phyloP scores from a whole-genome alignment of 1,139 yeast species.

The Yamadazyma atmosphaerica region DNA sequence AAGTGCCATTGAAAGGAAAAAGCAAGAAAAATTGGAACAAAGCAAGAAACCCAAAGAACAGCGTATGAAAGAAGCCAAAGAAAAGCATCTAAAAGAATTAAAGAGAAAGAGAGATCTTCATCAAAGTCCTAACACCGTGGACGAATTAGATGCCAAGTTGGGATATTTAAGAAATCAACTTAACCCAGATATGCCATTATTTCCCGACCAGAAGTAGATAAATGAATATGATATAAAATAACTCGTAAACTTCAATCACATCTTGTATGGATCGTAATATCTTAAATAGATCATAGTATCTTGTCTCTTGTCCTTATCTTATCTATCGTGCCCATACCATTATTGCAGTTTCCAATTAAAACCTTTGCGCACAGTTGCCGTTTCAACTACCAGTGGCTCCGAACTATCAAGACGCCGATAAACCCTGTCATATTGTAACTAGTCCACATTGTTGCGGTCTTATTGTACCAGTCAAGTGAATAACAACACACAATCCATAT shows the following conservation, averaged over 20 bases:
- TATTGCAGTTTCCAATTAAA: neutral
- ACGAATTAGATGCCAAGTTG: constrained; percentile 38
- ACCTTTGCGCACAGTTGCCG: neutral
- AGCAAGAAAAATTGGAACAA: constrained; percentile 24
- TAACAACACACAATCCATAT: too few species aligned
- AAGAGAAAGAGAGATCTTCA: constrained; percentile 26
- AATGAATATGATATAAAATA: too few species aligned
- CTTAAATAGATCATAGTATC: too few species aligned
- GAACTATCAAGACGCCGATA: neutral
- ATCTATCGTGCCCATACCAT: constrained; percentile 1
- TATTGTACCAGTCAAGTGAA: too few species aligned
- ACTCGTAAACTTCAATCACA: too few species aligned
- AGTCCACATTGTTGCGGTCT: too few species aligned
- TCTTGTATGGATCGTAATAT: too few species aligned
- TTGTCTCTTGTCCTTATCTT: constrained; percentile 1
- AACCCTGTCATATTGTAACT: too few species aligned
- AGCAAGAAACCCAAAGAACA: constrained; percentile 19
- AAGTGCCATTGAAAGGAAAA: constrained; percentile 65
- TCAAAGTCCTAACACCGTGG: constrained; percentile 33
- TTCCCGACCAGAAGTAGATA: too few species aligned
- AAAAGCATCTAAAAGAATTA: constrained; percentile 16
- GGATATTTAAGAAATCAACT: constrained; percentile 23
- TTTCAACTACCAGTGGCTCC: neutral
- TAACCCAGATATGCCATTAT: constrained; percentile 25
- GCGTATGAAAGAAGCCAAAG: constrained; percentile 18